phyloP scores from a whole-genome alignment of 148 eudicot genomes.

The Rhododendron griersonianum region DNA sequence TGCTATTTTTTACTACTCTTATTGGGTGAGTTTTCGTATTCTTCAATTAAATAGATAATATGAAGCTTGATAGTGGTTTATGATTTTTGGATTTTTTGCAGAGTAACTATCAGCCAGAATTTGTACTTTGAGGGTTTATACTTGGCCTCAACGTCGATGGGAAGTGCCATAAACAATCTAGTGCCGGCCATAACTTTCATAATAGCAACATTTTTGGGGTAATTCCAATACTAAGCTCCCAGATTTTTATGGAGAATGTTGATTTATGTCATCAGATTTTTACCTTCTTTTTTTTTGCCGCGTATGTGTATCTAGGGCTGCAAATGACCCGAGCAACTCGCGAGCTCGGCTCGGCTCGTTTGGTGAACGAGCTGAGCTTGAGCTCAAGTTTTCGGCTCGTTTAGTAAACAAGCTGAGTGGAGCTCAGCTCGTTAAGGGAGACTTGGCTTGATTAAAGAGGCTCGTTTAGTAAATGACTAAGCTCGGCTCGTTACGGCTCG shows the following conservation, averaged over 20 bases:
- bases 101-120: constrained; percentile 58
- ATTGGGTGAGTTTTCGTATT: constrained; percentile 50
- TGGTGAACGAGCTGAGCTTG: no score
- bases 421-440: no score
- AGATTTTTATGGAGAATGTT: neutral
- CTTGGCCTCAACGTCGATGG: constrained; percentile 69
- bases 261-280: neutral
- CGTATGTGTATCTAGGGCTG: no score
- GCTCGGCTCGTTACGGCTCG: no score
- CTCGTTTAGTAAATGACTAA: no score
- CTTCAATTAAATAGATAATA: neutral
- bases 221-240: neutral
- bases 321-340: no score
- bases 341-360: no score
- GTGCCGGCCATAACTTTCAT: constrained; percentile 76
- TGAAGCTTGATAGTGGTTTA: neutral
- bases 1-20: constrained; percentile 57
- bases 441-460: no score
- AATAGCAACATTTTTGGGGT: constrained; percentile 60
- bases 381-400: no score
- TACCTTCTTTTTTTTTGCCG: neutral
- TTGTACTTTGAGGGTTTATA: constrained; percentile 61
- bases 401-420: no score
- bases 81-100: constrained; percentile 16
- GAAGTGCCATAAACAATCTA: constrained; percentile 60